Evolutionary conservation across 2,329 filamentous ascomycete genomes (phyloP).

Genomic region (Fonsecaea monophora): DNA sequence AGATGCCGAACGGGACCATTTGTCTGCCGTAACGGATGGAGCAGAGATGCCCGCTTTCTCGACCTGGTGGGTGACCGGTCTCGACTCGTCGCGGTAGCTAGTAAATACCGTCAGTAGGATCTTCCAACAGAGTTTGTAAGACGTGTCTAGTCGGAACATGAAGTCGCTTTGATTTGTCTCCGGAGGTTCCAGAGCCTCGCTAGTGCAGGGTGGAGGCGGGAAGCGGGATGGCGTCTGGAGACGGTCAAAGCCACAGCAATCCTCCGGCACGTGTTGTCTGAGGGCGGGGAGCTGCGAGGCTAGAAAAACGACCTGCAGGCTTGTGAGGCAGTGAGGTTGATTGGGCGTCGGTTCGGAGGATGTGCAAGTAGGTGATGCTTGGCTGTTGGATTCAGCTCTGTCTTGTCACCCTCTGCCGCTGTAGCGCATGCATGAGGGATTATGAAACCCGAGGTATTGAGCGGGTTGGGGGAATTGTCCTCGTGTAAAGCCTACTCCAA

Average conservation of each 20-base stretch:
- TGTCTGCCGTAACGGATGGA: not conserved
- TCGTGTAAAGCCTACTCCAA: constrained; percentile 14
- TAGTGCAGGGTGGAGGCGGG: constrained; percentile 3
- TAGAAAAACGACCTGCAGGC: constrained; percentile 5
- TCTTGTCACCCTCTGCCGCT: not conserved
- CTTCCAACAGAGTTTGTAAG: constrained; percentile 4
- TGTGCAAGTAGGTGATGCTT: not conserved
- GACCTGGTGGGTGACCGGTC: not conserved
- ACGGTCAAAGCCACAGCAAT: constrained; percentile 14
- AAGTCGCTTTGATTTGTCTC: constrained; percentile 3
- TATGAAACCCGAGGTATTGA: not conserved
- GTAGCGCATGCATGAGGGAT: not conserved
- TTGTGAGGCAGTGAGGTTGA: not conserved
- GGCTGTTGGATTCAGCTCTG: not conserved
- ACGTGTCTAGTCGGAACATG: constrained; percentile 17
- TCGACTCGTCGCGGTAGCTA: constrained; percentile 5
- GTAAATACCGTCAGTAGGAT: not conserved
- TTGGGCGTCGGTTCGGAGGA: not conserved
- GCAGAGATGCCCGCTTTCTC: constrained; percentile 1
- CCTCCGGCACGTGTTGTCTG: constrained; percentile 14
- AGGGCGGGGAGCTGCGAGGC: constrained; percentile 2
- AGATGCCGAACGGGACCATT: not conserved
- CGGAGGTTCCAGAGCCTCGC: constrained; percentile 8
- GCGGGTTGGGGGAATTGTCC: not conserved
- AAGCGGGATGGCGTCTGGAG: not conserved